A percentile compares a stretch with the other conserved stretches of the same genome.
Evolutionary conservation across 2,329 filamentous ascomycete species (phyloP).

Genomic region (Passalora sequoiae): DNA sequence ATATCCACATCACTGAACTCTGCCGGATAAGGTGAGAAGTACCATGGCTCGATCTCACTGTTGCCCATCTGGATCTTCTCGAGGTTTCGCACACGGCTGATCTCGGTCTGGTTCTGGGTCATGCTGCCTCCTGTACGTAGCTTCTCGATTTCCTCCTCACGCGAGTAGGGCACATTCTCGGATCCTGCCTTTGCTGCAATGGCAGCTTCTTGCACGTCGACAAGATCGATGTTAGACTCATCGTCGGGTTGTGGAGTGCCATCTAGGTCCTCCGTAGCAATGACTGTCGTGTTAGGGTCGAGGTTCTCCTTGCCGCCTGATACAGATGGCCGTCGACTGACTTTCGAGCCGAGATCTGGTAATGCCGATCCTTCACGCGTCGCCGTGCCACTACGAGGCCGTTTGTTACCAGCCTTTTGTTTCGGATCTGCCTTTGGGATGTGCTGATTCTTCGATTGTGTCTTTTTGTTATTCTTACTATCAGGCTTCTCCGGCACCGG

Average conservation of each 20-base stretch:
- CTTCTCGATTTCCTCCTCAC: conserved; percentile 93
- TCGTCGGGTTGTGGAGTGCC: conserved; percentile 49
- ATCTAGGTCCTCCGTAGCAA: conserved; percentile 44
- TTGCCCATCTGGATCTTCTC: conserved; percentile 91
- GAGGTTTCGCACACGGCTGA: conserved; percentile 91
- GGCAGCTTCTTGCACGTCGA: conserved; percentile 49
- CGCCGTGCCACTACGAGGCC: conserved; percentile 39
- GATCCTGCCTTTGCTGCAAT: conserved; percentile 50
- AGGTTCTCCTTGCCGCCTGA: conserved; percentile 58
- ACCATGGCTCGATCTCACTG: conserved; percentile 93
- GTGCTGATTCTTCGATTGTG: conserved; percentile 37
- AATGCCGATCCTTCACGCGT: conserved; percentile 39
- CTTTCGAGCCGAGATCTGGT: conserved; percentile 52
- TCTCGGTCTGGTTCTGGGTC: conserved; percentile 97
- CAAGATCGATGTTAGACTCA: conserved; percentile 49
- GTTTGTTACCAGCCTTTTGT: conserved; percentile 44
- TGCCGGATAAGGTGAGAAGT: conserved; percentile 95
- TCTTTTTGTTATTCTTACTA: conserved; percentile 73
- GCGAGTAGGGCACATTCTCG: conserved; percentile 55
- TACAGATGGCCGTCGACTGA: conserved; percentile 47
- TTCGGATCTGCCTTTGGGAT: conserved; percentile 31
- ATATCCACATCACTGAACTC: conserved; percentile 81
- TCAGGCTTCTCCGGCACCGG: conserved; percentile 85
- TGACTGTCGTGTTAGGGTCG: conserved; percentile 42
- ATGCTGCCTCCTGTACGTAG: conserved; percentile 90